These are phyloP conservation scores for Simmondsia chinensis DNA, from an alignment of 148 eudicot species.

Conservation along the genomic window DNA sequence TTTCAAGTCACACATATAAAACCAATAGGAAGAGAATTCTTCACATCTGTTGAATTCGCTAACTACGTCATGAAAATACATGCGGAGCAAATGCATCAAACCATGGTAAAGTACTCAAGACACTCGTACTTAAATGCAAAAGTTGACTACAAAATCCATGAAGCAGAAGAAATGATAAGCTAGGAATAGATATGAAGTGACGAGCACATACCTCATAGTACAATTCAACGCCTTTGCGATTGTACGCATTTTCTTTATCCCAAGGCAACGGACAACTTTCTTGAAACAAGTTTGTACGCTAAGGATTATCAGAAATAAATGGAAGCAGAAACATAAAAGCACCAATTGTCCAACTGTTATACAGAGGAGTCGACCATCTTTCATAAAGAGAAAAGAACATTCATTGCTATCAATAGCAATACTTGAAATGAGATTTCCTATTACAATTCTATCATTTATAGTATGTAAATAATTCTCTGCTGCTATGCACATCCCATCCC, in stretches of 20 bases:
- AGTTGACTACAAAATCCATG: not conserved
- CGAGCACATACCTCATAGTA: constrained; percentile 68
- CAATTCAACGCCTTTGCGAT: constrained; percentile 68
- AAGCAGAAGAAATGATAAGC: not conserved
- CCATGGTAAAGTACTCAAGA: not conserved
- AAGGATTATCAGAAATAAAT: constrained; percentile 29
- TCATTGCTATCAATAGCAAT: no score
- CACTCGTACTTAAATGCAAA: not conserved
- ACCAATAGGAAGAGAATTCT: no score
- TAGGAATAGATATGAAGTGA: not conserved
- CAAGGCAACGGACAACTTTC: constrained; percentile 68
- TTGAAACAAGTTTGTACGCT: constrained; percentile 83
- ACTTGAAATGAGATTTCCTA: no score
- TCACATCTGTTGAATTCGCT: no score
- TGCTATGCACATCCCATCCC: no score
- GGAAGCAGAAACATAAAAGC: not conserved
- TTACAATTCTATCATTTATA: no score
- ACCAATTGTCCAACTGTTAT: no score
- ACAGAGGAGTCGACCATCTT: no score
- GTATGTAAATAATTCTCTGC: no score
- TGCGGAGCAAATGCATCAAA: no score
- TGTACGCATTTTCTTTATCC: constrained; percentile 75
- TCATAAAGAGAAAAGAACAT: not conserved
- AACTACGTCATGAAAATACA: no score
- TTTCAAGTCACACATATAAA: no score